Evolutionary conservation across 2,329 filamentous ascomycete genomes (phyloP).

Genomic region (Fusarium algeriense): DNA sequence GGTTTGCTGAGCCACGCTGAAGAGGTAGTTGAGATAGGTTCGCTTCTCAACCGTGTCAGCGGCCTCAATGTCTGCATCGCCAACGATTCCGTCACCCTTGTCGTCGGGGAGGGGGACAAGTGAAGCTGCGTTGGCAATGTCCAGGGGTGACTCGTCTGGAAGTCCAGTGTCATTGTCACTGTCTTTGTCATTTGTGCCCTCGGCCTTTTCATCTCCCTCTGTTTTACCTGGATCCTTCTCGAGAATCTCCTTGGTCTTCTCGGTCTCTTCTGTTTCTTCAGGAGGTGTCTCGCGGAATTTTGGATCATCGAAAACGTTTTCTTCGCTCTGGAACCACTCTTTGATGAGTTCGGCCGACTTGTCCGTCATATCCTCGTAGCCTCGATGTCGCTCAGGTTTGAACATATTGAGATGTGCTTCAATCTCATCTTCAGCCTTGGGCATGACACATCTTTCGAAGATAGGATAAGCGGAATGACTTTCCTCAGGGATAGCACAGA

Average conservation of each 20-base stretch:
- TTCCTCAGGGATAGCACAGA: conserved; percentile 76
- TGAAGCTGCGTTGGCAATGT: conserved; percentile 65
- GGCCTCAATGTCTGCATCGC: conserved; percentile 50
- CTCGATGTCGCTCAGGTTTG: conserved; percentile 69
- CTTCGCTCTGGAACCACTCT: conserved; percentile 66
- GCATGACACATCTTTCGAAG: conserved; percentile 70
- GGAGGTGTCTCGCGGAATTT: conserved; percentile 58
- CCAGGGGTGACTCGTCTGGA: conserved; percentile 58
- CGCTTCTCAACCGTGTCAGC: conserved; percentile 52
- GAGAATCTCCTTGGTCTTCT: conserved; percentile 43
- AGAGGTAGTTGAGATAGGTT: conserved; percentile 63
- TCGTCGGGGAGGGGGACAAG: conserved; percentile 62
- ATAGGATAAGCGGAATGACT: conserved; percentile 56
- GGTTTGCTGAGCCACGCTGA: conserved; percentile 62
- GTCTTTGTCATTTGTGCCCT: conserved; percentile 10
- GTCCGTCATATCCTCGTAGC: conserved; percentile 73
- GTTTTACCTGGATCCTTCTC: conserved; percentile 36
- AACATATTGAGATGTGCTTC: conserved; percentile 79
- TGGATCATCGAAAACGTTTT: conserved; percentile 59
- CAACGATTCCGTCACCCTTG: conserved; percentile 50
- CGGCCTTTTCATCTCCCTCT: conserved; percentile 18
- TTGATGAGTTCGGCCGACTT: conserved; percentile 68
- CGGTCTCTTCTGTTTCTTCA: conserved; percentile 51
- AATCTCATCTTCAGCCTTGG: conserved; percentile 76
- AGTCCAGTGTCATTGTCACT: conserved; percentile 36